Base-by-base conservation (phyloP, 306 rosid species). In the Malus orientalis region DNA sequence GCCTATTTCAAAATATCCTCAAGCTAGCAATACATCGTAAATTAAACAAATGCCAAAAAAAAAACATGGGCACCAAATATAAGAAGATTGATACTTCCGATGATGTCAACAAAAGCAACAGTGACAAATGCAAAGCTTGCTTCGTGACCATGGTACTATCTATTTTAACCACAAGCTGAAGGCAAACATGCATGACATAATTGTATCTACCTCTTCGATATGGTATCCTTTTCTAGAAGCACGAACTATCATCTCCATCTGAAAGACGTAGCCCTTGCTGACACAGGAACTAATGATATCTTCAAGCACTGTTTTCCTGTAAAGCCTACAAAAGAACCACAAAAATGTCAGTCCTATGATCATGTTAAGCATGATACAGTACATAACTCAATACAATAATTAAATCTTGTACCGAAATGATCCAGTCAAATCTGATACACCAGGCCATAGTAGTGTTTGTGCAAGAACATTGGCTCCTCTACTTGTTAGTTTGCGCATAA, bases 381-480 rank as follows among this genome's bases (percentile, higher is more conserved):
- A 82, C 67, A 69, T 64, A 66, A 53, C 74, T 74, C 75, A 54
- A 62, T 73, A 73, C 63, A 61, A 74, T 40, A 54, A 80, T 73
- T 36, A 74, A 82, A 57, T 38, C 59, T 38, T 59, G 60, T 89
- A 95, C 99, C 97, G 82, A 73, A 92, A 95, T 57, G 99, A 95
- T 76, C 99, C 99, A 8, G 99, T 95, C 87, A 95, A 86, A 84
- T 95, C 99, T 69, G 99, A 95, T 76, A 85, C 99, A 78, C 97
- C 97, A 18, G 99, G 97, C 99, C 97, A 89, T 55, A 95, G 80
- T 83, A 95, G 89, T 62, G 99, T 95, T 57, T 95, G 97, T 19
- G 97, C 97, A 55, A 95, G 97, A 82, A 95, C 99, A 84, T 95
- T 95, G 27, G 99, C 99, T 57, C 99, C 98, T 73, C 99, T 85